A percentile compares a stretch with the other conserved stretches of the same genome.
Evolutionary conservation across 768 basidiomycete genomes (phyloP).

Genomic region (Tricholoma bakamatsutake): DNA sequence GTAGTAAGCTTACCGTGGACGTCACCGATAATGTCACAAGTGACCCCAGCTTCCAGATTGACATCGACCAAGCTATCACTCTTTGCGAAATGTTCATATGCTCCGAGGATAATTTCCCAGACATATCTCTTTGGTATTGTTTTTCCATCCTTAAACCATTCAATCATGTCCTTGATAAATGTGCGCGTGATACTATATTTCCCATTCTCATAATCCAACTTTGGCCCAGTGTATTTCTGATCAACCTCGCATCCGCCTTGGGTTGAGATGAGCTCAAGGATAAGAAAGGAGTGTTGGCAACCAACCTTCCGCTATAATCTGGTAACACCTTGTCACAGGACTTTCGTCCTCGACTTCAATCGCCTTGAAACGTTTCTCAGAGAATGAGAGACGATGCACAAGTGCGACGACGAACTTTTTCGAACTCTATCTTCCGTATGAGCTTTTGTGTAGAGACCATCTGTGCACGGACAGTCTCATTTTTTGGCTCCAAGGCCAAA

Average conservation of each 20-base stretch:
- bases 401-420: constrained; percentile 53
- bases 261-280: background rate
- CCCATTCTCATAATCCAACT: constrained; percentile 52
- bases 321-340: constrained; percentile 65
- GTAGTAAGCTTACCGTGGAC: constrained; percentile 66
- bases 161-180: constrained; percentile 82
- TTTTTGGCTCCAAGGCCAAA: constrained; percentile 77
- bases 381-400: background rate
- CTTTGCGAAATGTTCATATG: constrained; percentile 64
- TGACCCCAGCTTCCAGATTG: constrained; percentile 66
- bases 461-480: constrained; percentile 74
- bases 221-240: constrained; percentile 67
- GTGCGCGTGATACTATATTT: constrained; percentile 69
- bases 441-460: constrained; percentile 88
- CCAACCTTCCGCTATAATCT: constrained; percentile 76
- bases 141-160: constrained; percentile 94
- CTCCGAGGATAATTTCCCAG: constrained; percentile 94
- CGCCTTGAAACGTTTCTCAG: constrained; percentile 42
- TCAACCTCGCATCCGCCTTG: constrained; percentile 79
- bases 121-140: constrained; percentile 83
- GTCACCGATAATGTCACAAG: constrained; percentile 93
- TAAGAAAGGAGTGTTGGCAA: background rate
- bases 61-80: constrained; percentile 82
- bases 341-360: constrained; percentile 90
- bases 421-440: constrained; percentile 84